Conservation (phyloP, 805 yeast species). For the Kregervanrija delftensis region DNA sequence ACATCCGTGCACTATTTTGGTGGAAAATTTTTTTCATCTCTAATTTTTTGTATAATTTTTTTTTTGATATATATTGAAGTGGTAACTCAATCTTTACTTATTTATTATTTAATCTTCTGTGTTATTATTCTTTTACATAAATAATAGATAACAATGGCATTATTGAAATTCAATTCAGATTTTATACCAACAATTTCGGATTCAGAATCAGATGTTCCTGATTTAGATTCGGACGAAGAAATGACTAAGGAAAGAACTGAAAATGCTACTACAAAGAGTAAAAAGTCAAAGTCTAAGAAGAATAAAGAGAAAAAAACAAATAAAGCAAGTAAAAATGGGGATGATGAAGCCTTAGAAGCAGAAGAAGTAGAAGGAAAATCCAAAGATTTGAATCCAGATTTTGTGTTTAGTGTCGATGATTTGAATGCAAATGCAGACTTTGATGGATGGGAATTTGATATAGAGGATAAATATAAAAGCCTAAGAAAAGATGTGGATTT, state of each 20-base stretch:
- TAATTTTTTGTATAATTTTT: not conserved
- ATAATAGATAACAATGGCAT: not conserved
- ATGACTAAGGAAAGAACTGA: conserved; percentile 10
- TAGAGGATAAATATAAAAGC: conserved; percentile 27
- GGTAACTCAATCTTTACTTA: not conserved
- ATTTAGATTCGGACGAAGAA: conserved; percentile 30
- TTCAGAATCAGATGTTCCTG: conserved; percentile 59
- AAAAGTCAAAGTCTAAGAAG: conserved; percentile 20
- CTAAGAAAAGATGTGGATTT: conserved; percentile 66
- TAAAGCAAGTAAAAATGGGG: conserved; percentile 5
- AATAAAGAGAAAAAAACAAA: conserved; percentile 27
- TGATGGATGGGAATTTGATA: conserved; percentile 82
- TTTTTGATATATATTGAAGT: not conserved
- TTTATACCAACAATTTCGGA: conserved; percentile 72
- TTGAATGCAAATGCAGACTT: conserved; percentile 31
- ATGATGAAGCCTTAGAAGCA: conserved; percentile 27
- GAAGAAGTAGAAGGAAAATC: conserved; percentile 33
- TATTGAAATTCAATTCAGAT: conserved; percentile 29
- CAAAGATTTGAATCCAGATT: conserved; percentile 66
- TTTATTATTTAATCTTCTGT: not conserved
- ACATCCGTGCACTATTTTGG: not conserved
- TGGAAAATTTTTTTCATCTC: not conserved
- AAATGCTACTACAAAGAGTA: conserved; percentile 3
- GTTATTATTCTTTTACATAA: too few species aligned
- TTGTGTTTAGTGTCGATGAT: conserved; percentile 55